A percentile compares a stretch with the other conserved stretches of the same genome.
These are phyloP conservation scores for Talaromyces albobiverticillius DNA, from an alignment of 2,329 filamentous ascomycete species.

Conservation along the genomic window DNA sequence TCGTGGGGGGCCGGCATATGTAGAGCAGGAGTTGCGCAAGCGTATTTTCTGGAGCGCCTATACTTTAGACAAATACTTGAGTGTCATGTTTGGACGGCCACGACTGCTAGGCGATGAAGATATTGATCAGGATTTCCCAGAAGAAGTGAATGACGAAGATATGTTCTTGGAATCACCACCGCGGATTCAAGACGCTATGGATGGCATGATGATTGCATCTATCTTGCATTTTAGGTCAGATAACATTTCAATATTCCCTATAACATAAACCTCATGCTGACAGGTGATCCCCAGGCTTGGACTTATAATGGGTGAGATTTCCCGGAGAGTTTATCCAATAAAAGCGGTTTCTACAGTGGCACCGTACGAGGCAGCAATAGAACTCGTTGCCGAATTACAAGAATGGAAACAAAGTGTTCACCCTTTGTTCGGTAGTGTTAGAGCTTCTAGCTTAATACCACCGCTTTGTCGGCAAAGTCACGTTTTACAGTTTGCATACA, in stretches of 20 bases:
- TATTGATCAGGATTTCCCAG: conserved; percentile 60
- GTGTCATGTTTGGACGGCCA: conserved; percentile 62
- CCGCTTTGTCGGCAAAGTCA: conserved; percentile 38
- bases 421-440: conserved; percentile 35
- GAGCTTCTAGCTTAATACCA: conserved; percentile 34
- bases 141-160: conserved; percentile 56
- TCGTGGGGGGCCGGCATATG: conserved; percentile 28
- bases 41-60: conserved; percentile 64
- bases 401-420: conserved; percentile 36
- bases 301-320: conserved; percentile 47
- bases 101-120: conserved; percentile 62
- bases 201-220: conserved; percentile 40
- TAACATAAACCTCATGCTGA: not conserved
- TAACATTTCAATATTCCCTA: not conserved
- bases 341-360: conserved; percentile 29
- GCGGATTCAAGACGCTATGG: conserved; percentile 31
- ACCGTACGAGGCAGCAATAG: conserved; percentile 31
- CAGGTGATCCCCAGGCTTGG: conserved; percentile 39
- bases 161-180: conserved; percentile 46
- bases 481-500: conserved; percentile 37
- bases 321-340: conserved; percentile 44
- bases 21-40: conserved; percentile 52
- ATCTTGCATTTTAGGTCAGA: conserved; percentile 36
- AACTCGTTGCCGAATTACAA: conserved; percentile 33
- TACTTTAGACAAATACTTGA: conserved; percentile 61